Base-by-base conservation (phyloP, 1,284 basidiomycete species). In the Termitomyces sp. region DNA sequence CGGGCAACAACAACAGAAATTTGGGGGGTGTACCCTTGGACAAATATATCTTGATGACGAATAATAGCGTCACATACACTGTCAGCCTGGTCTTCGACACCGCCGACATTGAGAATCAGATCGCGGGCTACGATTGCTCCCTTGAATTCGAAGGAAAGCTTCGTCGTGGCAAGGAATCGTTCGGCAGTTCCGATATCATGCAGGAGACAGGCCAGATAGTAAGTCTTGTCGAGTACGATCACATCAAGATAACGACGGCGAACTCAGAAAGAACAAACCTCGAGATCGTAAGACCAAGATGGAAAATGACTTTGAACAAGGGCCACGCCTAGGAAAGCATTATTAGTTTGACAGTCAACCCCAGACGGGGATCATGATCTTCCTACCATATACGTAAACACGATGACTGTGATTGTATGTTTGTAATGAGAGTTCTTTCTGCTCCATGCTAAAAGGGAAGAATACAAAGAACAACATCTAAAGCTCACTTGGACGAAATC, bases 91-190 rank as follows among this genome's bases (percentile, higher is more conserved):
- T 80, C 76, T 67, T 78, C 74, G 1, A 68, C 67, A 15, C 77
- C 77, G 9, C 74, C 77, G 10, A 68, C 64, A 30, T 70, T 55
- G 26, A 80, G 65, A 45, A 82, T 75, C 41, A 79, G 66, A 47
- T 80, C 79, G 33, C 79, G 71, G 30, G 78, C 79, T 31, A 81
- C 71, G 53, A 82, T 80, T 33, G 74, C 80, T 51, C 80, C 79
- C 64, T 80, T 80, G 70, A 82, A 82, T 67, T 83, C 82, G 64
- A 82, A 83, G 24, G 77, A 80, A 68, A 83, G 70, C 58, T 80
- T 78, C 9, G 81, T 82, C 39, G 74, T 76, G 5, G 75, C 64
- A 45, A 80, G 70, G 64, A 77, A 78, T 42, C 68, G 68, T 47
- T 79, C 73, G 7, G 80, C 77, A 3, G 77, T 77, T 39, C 81